Conservation (phyloP, 805 yeast genomes). For the Metschnikowia similis region DNA sequence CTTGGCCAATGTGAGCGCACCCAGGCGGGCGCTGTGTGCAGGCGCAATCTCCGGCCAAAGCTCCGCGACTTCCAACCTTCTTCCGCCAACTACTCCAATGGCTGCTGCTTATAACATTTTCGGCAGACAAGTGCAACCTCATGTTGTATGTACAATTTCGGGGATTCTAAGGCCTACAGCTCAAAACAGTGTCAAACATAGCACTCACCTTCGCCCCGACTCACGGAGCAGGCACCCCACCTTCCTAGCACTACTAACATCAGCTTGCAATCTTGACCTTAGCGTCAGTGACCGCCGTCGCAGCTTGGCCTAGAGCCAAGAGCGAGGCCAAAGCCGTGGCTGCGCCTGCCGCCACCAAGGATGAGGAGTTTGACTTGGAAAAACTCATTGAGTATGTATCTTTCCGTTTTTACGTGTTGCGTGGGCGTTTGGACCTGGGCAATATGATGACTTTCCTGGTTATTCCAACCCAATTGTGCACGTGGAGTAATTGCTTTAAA, state of each 20-base stretch:
- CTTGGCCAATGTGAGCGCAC: not conserved
- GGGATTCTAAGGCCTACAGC: no score
- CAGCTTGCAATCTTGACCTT: conserved; percentile 41
- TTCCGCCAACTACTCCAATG: conserved; percentile 21
- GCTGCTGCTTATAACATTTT: conserved; percentile 41
- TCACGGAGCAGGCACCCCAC: no score
- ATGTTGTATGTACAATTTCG: conserved; percentile 31
- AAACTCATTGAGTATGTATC: conserved; percentile 39
- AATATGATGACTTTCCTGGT: no score
- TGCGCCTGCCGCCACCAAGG: conserved; percentile 24
- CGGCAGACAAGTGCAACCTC: conserved; percentile 44
- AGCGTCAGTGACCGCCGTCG: conserved; percentile 35
- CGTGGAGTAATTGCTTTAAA: no score
- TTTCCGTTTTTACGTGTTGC: no score
- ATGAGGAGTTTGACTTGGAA: conserved; percentile 42
- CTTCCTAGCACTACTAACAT: conserved; percentile 10
- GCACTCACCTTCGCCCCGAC: no score
- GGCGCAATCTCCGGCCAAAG: not conserved
- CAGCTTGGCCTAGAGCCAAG: conserved; percentile 34
- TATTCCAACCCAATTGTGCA: not conserved
- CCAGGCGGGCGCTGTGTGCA: not conserved
- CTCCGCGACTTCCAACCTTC: not conserved
- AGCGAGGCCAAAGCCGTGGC: conserved; percentile 20
- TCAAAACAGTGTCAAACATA: no score
- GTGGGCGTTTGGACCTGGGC: no score